These are phyloP conservation scores for Amoebophrya sp. DNA, from an alignment of 169 alveolate species.

Conservation along the genomic window DNA sequence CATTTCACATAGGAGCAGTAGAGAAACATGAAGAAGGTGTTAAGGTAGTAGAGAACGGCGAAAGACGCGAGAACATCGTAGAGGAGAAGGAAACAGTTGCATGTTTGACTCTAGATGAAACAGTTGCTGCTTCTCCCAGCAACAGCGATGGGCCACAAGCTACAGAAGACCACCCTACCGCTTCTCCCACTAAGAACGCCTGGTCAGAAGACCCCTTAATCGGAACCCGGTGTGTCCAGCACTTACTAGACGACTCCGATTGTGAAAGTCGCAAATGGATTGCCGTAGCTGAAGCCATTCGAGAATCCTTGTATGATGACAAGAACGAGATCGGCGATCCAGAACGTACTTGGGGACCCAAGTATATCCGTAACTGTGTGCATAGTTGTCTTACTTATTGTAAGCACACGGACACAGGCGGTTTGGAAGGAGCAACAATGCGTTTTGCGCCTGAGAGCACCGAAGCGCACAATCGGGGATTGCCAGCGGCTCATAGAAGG, in stretches of 20 bases:
- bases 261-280: not conserved
- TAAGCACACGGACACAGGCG: not conserved
- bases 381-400: not conserved
- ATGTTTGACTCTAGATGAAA: not conserved
- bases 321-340: not conserved
- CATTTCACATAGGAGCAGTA: no score
- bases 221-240: not conserved
- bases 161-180: not conserved
- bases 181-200: not conserved
- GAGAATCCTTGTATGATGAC: not conserved
- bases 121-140: not conserved
- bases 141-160: not conserved
- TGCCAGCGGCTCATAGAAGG: not conserved
- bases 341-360: not conserved
- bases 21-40: no score
- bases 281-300: not conserved
- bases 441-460: not conserved
- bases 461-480: not conserved
- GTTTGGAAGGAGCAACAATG: not conserved
- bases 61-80: no score
- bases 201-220: not conserved
- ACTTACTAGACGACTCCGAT: no score
- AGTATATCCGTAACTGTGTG: not conserved
- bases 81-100: not conserved
- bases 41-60: no score